Conservation (phyloP, 2,329 filamentous ascomycete species). For the Hymenotorrendiella dingleyae region DNA sequence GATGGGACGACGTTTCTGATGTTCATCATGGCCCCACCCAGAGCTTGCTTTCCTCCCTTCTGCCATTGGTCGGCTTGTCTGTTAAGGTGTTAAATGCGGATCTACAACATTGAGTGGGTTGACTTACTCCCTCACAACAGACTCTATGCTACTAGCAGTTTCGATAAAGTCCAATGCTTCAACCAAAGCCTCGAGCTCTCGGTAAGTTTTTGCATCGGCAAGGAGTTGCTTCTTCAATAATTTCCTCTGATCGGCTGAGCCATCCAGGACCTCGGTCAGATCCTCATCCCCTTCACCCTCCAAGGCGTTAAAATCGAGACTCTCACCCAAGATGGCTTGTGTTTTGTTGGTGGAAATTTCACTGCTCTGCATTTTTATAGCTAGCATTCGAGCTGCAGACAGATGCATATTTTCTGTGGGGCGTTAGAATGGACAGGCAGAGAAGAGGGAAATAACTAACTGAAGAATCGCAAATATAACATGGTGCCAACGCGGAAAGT, state of each 20-base stretch:
- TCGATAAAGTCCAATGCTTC: conserved; percentile 63
- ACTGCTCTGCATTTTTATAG: conserved; percentile 43
- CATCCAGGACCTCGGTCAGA: conserved; percentile 29
- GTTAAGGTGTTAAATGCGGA: neutral
- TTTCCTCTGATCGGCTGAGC: conserved; percentile 31
- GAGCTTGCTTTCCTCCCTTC: conserved; percentile 34
- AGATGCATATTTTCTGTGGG: conserved; percentile 38
- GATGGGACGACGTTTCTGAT: conserved; percentile 53
- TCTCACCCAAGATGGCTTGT: conserved; percentile 35
- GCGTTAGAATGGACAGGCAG: conserved; percentile 14
- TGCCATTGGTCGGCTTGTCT: conserved; percentile 15
- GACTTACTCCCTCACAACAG: conserved; percentile 22
- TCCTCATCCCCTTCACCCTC: conserved; percentile 27
- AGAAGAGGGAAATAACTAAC: conserved; percentile 47
- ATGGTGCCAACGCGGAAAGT: conserved; percentile 63
- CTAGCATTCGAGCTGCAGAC: conserved; percentile 48
- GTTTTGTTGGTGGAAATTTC: conserved; percentile 31
- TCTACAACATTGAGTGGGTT: neutral
- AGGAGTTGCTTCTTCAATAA: conserved; percentile 33
- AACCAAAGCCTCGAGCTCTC: conserved; percentile 63
- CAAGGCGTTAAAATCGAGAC: conserved; percentile 31
- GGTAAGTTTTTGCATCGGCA: conserved; percentile 54
- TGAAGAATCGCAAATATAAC: conserved; percentile 77
- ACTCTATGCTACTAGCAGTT: conserved; percentile 41
- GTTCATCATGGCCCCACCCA: conserved; percentile 49